These are phyloP conservation scores for Phylloporus sp. DNA, from an alignment of 768 basidiomycete species.

Conservation along the genomic window DNA sequence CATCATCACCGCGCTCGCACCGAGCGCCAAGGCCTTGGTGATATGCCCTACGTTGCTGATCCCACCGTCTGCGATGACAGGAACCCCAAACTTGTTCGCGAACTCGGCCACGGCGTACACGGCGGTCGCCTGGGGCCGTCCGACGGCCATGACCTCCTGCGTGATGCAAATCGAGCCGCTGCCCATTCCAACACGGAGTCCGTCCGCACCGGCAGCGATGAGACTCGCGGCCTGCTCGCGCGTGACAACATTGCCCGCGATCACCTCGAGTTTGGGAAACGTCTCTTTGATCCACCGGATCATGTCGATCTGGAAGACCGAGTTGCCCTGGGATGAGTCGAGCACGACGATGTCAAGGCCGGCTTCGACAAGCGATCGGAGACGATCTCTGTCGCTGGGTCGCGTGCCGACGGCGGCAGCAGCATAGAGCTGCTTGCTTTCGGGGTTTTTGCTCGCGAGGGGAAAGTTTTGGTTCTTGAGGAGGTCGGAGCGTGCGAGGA, in stretches of 20 bases:
- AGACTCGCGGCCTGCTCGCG: conserved; percentile 94
- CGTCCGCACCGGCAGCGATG: conserved; percentile 93
- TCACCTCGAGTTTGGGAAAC: conserved; percentile 83
- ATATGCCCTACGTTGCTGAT: conserved; percentile 95
- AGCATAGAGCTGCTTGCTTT: conserved; percentile 92
- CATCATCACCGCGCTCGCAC: conserved; percentile 99
- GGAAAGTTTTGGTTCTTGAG: conserved; percentile 98
- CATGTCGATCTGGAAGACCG: conserved; percentile 90
- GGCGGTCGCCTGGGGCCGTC: conserved; percentile 96
- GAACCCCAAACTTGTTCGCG: conserved; percentile 86
- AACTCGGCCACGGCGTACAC: conserved; percentile 97
- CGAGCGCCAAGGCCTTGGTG: conserved; percentile 91
- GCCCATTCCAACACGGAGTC: conserved; percentile 95
- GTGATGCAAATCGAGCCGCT: conserved; percentile 99
- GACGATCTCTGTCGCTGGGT: conserved; percentile 78
- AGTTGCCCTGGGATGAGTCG: conserved; percentile 97
- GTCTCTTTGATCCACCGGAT: conserved; percentile 86
- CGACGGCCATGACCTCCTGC: conserved; percentile 99
- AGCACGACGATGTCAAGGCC: conserved; percentile 93
- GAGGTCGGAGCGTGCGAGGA: conserved; percentile 94
- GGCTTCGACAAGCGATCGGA: conserved; percentile 82
- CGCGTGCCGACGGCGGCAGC: conserved; percentile 96
- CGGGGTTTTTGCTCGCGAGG: conserved; percentile 84
- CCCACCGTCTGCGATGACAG: conserved; percentile 95
- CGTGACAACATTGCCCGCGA: conserved; percentile 97